Percentiles rank a stretch among this genome's conserved stretches.
Conservation (phyloP, 1,284 basidiomycete species). For the Ceratorhiza oryzae-sativae region DNA sequence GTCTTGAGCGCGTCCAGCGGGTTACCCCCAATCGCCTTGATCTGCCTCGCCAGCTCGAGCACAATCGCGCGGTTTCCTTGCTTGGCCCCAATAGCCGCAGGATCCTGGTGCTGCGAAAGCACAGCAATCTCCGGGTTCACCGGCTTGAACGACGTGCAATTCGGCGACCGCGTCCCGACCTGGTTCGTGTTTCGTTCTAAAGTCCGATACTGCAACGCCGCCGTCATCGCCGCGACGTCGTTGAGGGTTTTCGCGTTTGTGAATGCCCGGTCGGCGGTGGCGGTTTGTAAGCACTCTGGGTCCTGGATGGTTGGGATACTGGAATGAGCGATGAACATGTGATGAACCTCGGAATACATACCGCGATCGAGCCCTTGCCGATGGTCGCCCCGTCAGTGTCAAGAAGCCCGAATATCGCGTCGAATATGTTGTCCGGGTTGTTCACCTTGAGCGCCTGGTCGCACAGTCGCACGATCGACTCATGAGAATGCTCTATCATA, state of each 20-base stretch:
- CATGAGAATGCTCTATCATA: slow-evolving; percentile 74
- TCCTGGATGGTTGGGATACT: slow-evolving; percentile 55
- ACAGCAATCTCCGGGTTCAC: slow-evolving; percentile 73
- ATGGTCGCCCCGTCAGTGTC: slow-evolving; percentile 66
- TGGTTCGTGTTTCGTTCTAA: slow-evolving; percentile 70
- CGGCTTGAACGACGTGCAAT: slow-evolving; percentile 64
- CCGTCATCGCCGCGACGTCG: slow-evolving; percentile 64
- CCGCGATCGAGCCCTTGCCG: slow-evolving; percentile 63
- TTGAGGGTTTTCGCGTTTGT: slow-evolving; percentile 71
- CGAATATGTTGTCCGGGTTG: slow-evolving; percentile 66
- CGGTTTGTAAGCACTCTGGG: slow-evolving; percentile 68
- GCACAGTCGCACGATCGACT: slow-evolving; percentile 62
- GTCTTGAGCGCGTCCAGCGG: slow-evolving; percentile 66
- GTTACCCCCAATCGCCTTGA: slow-evolving; percentile 67
- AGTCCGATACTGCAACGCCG: slow-evolving; percentile 68
- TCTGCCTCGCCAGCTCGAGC: slow-evolving; percentile 67
- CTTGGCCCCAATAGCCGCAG: slow-evolving; percentile 66
- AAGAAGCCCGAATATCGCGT: slow-evolving; percentile 69
- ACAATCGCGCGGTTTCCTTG: slow-evolving; percentile 67
- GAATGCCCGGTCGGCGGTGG: slow-evolving; percentile 57
- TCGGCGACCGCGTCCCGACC: slow-evolving; percentile 60
- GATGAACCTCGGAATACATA: slow-evolving; percentile 43
- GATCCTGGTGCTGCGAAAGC: slow-evolving; percentile 70
- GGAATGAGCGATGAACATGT: neutral
- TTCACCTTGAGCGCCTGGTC: slow-evolving; percentile 58